Evolutionary conservation across 306 rosid genomes (phyloP).

Genomic region (Inga leiocalycina): DNA sequence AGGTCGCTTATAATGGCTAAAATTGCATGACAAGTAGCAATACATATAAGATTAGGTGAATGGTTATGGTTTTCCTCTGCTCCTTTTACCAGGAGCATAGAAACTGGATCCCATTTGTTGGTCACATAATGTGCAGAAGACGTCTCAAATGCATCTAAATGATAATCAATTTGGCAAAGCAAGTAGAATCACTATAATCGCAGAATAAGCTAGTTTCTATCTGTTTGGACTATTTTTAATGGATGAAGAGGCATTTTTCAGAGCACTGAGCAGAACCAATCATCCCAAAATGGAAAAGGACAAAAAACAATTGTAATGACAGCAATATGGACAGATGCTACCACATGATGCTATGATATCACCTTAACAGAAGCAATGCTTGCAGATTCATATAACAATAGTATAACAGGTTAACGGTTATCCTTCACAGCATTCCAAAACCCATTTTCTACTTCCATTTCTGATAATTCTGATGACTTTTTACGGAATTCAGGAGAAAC

Average conservation of each 20-base stretch:
- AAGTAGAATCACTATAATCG: neutral
- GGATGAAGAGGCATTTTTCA: neutral
- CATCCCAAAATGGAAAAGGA: neutral
- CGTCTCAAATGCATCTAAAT: neutral
- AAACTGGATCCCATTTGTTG: neutral
- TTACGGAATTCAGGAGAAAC: neutral
- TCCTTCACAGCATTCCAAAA: neutral
- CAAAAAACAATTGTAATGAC: neutral
- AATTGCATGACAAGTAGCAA: neutral
- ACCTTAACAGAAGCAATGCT: neutral
- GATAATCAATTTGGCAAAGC: too few species aligned
- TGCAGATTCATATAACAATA: neutral
- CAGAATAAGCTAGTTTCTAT: neutral
- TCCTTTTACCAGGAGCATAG: neutral
- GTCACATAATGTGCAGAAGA: neutral
- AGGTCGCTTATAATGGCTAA: neutral
- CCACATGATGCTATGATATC: neutral
- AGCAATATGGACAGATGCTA: neutral
- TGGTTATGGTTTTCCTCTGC: neutral
- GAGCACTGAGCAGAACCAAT: neutral
- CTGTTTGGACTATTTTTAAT: neutral
- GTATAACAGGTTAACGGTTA: neutral
- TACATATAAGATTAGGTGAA: too few species aligned
- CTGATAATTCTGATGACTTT: neutral
- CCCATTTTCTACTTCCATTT: neutral